These are phyloP conservation scores for Pelargonium australe DNA, from an alignment of 441 rosid species.

Conservation along the genomic window DNA sequence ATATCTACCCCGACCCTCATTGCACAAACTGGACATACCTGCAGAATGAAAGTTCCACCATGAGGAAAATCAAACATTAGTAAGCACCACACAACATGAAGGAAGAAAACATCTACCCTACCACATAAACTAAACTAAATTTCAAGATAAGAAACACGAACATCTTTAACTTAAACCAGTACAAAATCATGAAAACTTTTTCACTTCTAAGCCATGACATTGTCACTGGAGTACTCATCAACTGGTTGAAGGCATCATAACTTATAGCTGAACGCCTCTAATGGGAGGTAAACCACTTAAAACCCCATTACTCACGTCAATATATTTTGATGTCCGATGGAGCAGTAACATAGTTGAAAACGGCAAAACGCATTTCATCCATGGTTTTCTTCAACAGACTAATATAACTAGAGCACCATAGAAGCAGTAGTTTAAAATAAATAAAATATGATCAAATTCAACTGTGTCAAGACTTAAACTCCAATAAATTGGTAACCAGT, in stretches of 20 bases:
- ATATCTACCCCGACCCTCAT: conserved; percentile 85
- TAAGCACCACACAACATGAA: not conserved
- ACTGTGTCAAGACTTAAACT: not conserved
- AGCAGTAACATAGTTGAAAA: not conserved
- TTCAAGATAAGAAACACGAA: conserved; percentile 14
- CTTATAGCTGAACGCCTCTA: not conserved
- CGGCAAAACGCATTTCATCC: not conserved
- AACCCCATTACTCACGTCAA: not conserved
- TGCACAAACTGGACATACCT: conserved; percentile 93
- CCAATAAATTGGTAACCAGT: not conserved
- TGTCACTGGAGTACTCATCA: not conserved
- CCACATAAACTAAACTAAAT: conserved; percentile 8
- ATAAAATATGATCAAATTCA: not conserved
- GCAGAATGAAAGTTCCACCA: conserved; percentile 26
- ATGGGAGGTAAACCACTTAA: not conserved
- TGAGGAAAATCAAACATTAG: conserved; percentile 16
- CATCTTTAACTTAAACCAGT: not conserved
- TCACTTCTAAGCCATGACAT: not conserved
- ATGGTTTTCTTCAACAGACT: not conserved
- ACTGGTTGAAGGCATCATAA: not conserved
- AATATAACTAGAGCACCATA: not conserved
- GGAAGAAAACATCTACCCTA: not conserved
- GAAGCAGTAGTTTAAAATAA: not conserved
- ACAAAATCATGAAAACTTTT: not conserved
- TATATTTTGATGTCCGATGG: not conserved